A percentile compares a stretch with the other conserved stretches of the same genome.
Conservation (phyloP, 768 basidiomycete genomes). For the Clitopilus passeckerianus region DNA sequence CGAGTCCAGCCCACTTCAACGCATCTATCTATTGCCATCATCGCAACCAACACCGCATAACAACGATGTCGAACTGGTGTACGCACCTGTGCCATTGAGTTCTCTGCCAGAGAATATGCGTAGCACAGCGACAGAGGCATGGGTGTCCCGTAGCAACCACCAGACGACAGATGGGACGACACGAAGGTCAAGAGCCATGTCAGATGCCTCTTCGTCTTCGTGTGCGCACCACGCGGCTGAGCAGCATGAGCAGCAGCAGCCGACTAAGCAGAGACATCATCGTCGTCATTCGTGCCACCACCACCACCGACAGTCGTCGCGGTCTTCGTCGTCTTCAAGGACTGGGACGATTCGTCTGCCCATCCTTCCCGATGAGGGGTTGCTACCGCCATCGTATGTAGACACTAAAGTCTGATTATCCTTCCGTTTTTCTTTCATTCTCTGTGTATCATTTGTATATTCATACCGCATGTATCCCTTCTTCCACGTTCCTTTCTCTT, state of each 20-base stretch:
- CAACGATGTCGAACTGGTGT: conserved; percentile 41
- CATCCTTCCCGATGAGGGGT: conserved; percentile 37
- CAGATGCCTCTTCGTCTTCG: conserved; percentile 13
- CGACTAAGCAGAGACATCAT: conserved; percentile 20
- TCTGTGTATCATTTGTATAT: neutral
- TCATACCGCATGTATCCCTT: neutral
- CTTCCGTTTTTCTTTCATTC: neutral
- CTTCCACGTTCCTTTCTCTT: neutral
- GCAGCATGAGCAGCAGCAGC: conserved; percentile 19
- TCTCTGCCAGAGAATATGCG: conserved; percentile 48
- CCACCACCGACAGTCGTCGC: conserved; percentile 17
- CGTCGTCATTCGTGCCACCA: conserved; percentile 14
- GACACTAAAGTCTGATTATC: conserved; percentile 11
- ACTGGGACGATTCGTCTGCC: conserved; percentile 41
- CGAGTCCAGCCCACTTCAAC: conserved; percentile 34
- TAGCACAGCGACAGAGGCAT: conserved; percentile 59
- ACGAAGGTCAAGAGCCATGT: conserved; percentile 11
- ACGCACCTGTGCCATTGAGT: conserved; percentile 62
- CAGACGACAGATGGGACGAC: conserved; percentile 7
- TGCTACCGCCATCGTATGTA: conserved; percentile 27
- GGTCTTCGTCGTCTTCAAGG: conserved; percentile 17
- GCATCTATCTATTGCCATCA: conserved; percentile 59
- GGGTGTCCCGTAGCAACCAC: conserved; percentile 40
- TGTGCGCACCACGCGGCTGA: conserved; percentile 3
- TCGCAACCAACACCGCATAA: conserved; percentile 8